Conservation (phyloP, 495 filamentous ascomycete species). For the Podospora comata region DNA sequence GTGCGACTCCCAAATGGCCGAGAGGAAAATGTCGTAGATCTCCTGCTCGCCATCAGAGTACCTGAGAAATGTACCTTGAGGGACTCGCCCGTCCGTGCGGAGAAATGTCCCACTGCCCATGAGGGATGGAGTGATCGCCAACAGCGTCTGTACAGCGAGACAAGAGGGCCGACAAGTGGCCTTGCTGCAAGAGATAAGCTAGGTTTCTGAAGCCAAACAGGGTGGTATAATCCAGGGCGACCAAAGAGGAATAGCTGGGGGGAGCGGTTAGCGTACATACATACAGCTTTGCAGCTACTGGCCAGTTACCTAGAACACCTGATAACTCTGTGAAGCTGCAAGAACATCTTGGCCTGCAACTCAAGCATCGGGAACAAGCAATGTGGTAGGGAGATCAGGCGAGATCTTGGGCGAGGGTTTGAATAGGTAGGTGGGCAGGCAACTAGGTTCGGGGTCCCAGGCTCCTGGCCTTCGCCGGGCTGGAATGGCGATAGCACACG, state of each 20-base stretch:
- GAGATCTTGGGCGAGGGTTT: conserved; percentile 8
- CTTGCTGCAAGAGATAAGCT: background rate
- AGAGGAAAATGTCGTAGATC: conserved; percentile 10
- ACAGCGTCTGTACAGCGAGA: conserved; percentile 13
- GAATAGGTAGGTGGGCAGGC: conserved; percentile 2
- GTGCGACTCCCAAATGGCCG: conserved; percentile 17
- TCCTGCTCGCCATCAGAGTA: conserved; percentile 4
- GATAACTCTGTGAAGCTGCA: conserved; percentile 1
- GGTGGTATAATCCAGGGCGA: conserved; percentile 3
- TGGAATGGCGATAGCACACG: conserved; percentile 16
- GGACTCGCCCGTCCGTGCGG: conserved; percentile 15
- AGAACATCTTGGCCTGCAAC: background rate
- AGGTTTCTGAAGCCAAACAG: conserved; percentile 10
- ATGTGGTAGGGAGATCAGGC: conserved; percentile 22
- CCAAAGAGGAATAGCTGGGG: conserved; percentile 10
- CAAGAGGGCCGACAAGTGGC: conserved; percentile 6
- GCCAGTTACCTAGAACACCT: background rate
- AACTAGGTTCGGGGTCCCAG: background rate
- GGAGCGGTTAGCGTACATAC: conserved; percentile 8
- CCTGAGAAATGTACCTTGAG: conserved; percentile 9
- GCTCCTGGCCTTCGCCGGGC: conserved; percentile 2
- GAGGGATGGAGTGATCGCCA: conserved; percentile 4
- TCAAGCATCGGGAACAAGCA: conserved; percentile 13
- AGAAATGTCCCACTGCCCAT: conserved; percentile 6
- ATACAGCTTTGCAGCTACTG: background rate